A percentile compares a stretch with the other conserved stretches of the same genome.
Evolutionary conservation across 2,329 filamentous ascomycete species (phyloP).

Genomic region (Xylariaceae sp.): DNA sequence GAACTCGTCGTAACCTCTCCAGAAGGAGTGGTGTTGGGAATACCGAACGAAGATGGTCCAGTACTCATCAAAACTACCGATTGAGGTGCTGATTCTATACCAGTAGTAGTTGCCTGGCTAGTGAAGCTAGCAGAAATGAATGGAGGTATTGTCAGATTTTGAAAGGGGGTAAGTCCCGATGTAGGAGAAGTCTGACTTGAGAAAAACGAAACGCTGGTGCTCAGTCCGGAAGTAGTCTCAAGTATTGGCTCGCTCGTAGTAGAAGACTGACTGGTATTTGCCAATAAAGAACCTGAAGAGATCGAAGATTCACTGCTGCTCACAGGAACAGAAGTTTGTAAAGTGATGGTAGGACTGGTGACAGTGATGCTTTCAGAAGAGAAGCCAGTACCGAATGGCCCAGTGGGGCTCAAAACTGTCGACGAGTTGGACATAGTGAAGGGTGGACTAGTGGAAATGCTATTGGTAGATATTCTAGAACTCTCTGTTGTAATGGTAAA

Average conservation of each 20-base stretch:
- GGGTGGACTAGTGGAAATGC: not conserved
- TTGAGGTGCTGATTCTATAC: slow-evolving; percentile 2
- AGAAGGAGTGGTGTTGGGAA: slow-evolving; percentile 15
- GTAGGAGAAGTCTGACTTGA: slow-evolving; percentile 12
- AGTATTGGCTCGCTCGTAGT: slow-evolving; percentile 19
- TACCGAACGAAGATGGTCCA: not conserved
- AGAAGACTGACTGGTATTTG: slow-evolving; percentile 17
- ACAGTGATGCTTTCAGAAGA: not conserved
- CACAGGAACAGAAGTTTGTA: slow-evolving; percentile 4
- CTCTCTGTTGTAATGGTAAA: not conserved
- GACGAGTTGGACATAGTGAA: slow-evolving; percentile 1
- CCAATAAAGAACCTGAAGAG: slow-evolving; percentile 7
- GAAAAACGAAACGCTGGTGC: slow-evolving; percentile 3
- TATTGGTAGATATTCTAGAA: not conserved
- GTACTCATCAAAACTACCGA: not conserved
- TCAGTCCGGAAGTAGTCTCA: slow-evolving; percentile 17
- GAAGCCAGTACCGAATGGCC: not conserved
- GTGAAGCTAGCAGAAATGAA: slow-evolving; percentile 12
- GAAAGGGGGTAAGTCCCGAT: slow-evolving; percentile 24
- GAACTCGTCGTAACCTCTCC: slow-evolving; percentile 14
- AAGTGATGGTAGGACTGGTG: not conserved
- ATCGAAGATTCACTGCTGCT: slow-evolving; percentile 11
- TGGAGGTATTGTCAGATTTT: slow-evolving; percentile 19
- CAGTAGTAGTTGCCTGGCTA: slow-evolving; percentile 10
- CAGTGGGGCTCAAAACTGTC: not conserved